These are phyloP conservation scores for Plasmodium vinckei DNA, from an alignment of 169 alveolate species.

Conservation along the genomic window DNA sequence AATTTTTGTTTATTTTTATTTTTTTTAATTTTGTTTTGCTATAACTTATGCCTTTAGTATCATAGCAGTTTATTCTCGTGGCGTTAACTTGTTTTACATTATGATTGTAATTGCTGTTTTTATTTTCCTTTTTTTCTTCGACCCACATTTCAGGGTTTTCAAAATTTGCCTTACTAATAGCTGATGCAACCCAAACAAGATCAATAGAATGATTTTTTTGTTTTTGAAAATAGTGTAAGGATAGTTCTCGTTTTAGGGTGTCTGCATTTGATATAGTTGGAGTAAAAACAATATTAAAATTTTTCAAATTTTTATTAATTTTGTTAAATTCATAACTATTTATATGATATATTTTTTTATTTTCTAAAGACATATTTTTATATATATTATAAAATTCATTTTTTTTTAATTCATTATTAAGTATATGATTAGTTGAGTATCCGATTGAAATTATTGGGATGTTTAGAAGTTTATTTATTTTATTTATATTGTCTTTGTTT, in stretches of 20 bases:
- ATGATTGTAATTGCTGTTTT: background rate
- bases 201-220: background rate
- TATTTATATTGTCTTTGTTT: background rate
- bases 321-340: conserved; percentile 27
- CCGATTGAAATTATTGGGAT: conserved; percentile 58
- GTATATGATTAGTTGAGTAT: conserved; percentile 13
- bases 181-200: conserved; percentile 43
- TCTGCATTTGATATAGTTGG: conserved; percentile 48
- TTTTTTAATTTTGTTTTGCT: background rate
- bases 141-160: background rate
- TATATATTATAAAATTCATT: conserved; percentile 10
- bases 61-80: conserved; percentile 40
- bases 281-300: conserved; percentile 37
- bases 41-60: conserved; percentile 27
- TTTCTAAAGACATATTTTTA: conserved; percentile 3
- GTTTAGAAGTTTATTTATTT: background rate
- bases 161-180: conserved; percentile 39
- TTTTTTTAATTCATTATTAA: conserved; percentile 13
- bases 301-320: conserved; percentile 8
- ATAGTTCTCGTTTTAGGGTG: conserved; percentile 28
- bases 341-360: background rate
- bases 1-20: conserved; percentile 12
- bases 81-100: background rate
- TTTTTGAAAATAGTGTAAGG: background rate
- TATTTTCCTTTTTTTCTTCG: background rate